A percentile compares a stretch with the other conserved stretches of the same genome.
Conservation (phyloP, 2,329 filamentous ascomycete genomes). For the Exophiala oligosperma region DNA sequence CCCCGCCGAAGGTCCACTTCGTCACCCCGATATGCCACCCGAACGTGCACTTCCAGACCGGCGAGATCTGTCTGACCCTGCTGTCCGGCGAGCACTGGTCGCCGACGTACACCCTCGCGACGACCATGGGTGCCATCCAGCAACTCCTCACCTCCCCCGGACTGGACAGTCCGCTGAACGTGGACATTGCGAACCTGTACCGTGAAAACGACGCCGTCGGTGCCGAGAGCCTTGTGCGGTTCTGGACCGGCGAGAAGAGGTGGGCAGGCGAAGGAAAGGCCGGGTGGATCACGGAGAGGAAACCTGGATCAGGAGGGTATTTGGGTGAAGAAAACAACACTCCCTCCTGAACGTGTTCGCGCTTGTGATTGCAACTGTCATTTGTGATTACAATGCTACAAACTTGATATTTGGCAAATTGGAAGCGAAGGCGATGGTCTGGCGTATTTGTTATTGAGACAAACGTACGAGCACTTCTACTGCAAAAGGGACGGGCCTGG, state of each 20-base stretch:
- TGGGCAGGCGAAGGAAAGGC: constrained; percentile 40
- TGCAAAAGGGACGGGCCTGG: too few species aligned
- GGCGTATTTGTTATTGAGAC: too few species aligned
- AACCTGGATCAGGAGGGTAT: constrained; percentile 27
- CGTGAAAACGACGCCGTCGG: constrained; percentile 45
- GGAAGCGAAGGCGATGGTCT: too few species aligned
- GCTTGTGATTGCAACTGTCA: too few species aligned
- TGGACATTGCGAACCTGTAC: constrained; percentile 49
- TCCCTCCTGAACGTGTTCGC: too few species aligned
- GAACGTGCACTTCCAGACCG: constrained; percentile 71
- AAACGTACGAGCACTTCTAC: too few species aligned
- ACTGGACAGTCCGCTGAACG: constrained; percentile 50
- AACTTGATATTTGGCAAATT: too few species aligned
- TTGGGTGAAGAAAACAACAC: constrained; percentile 8
- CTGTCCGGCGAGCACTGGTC: constrained; percentile 74
- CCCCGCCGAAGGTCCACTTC: constrained; percentile 77
- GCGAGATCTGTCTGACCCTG: constrained; percentile 92
- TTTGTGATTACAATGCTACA: background rate
- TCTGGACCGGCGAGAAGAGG: constrained; percentile 48
- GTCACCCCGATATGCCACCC: constrained; percentile 82
- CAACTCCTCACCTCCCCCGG: constrained; percentile 47
- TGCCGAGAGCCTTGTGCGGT: constrained; percentile 49
- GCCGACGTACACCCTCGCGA: constrained; percentile 73
- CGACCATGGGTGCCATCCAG: constrained; percentile 48
- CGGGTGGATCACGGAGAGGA: constrained; percentile 28